Evolutionary conservation across 371 early-diverging fungal genomes (phyloP), one percentile per base, ranked within the genome.

Genomic region (Batkoa obscura): DNA sequence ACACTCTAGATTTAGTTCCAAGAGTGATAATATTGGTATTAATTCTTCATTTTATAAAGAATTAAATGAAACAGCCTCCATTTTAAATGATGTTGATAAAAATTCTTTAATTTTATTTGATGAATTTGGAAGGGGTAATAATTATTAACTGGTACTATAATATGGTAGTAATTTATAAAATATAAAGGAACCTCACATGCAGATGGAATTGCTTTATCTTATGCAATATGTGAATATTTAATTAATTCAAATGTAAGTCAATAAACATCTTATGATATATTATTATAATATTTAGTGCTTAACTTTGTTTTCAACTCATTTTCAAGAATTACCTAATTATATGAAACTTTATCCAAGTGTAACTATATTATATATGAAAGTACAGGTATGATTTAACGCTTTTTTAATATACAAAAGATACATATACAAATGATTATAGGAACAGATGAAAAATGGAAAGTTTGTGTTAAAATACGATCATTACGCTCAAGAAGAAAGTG

Each of bases 81-180:
- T 98, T 45, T 66, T 94, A 42, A 76, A 86, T 48, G 73, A 80
- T 57, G 31, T 23, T 23, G 78, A 81, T 0, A 63, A 72, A 35
- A 60, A 67, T 12, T 82, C 86, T 47, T 66, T 98, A 17, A 78
- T 94, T 1, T 68, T 99, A 33, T 80, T 98, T 47, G 99, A 99
- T 65, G 99, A 99, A 68, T 78, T 98, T 10, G 98, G 98, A 3
- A 67, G 97, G 70, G 97, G 98, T 73, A 74, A 37, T n/a, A 12
- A 36, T 1, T 15, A 34, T 12, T 43, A 31, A 65, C 66, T 34
- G 51, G 62, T 50, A 61, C 63, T 39, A 55, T 55, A 34, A 66
- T 66, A 46, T 70, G 68, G 2, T 23, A 47, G 9, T 47, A 47
- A 23, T 15, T 15, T 47, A 47, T 23, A 10, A 23, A 39, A 3